A percentile compares a stretch with the other conserved stretches of the same genome.
Evolutionary conservation across 768 basidiomycete genomes (phyloP).

Genomic region (Amanita pallidorosea): DNA sequence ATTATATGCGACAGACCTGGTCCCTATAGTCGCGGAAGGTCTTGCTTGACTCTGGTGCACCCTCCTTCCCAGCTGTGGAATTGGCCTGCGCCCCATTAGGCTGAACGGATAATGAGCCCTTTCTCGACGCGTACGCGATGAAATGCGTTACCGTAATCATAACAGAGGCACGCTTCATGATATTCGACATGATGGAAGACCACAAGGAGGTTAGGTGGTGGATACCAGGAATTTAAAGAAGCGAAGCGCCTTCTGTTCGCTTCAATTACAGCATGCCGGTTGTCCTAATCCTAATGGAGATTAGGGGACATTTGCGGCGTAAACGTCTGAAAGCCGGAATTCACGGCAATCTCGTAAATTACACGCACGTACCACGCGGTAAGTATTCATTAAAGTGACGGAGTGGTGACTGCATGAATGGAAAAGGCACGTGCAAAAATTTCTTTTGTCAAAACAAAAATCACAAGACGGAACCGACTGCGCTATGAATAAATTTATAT

Average conservation of each 20-base stretch:
- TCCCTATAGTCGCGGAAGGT: constrained; percentile 31
- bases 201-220: not conserved
- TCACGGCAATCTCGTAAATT: not conserved
- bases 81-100: not conserved
- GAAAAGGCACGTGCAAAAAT: not conserved
- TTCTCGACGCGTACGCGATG: not conserved
- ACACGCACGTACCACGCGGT: not conserved
- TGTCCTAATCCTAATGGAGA: not conserved
- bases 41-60: constrained; percentile 9
- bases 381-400: no score
- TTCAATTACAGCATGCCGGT: not conserved
- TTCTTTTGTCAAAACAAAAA: not conserved
- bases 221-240: not conserved
- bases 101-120: not conserved
- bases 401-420: no score
- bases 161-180: not conserved
- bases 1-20: constrained; percentile 18
- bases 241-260: not conserved
- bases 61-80: not conserved
- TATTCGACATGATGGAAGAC: not conserved
- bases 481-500: not conserved
- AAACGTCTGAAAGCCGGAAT: not conserved
- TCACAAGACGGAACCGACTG: not conserved
- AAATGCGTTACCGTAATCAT: not conserved
- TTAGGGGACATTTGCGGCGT: not conserved